Percentiles rank a stretch among this genome's conserved stretches.
phyloP scores from a whole-genome alignment of 83 land plant genomes.

The Picea mariana region DNA sequence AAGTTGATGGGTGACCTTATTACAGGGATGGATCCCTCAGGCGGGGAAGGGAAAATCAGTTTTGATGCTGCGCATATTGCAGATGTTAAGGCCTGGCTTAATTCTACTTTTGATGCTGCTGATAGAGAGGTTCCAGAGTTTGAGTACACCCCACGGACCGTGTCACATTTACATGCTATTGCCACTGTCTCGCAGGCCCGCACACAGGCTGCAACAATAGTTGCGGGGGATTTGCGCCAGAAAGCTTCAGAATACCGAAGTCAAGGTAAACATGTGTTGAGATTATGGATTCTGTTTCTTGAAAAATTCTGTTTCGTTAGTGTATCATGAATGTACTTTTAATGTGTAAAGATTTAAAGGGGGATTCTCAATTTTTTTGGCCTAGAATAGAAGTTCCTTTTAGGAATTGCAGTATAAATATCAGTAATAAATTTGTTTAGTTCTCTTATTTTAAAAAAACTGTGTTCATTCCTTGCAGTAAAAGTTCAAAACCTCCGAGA shows the following conservation, averaged over 20 bases:
- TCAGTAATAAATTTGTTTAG: no score
- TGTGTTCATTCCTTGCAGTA: no score
- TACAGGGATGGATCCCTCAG: no score
- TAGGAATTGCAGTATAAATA: no score
- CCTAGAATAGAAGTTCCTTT: no score
- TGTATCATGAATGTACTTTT: no score
- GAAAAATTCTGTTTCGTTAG: not conserved
- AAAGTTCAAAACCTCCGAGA: no score
- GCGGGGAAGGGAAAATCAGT: constrained; percentile 12
- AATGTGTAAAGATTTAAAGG: not conserved
- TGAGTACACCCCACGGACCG: constrained; percentile 77
- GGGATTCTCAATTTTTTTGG: not conserved
- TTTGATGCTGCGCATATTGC: constrained; percentile 62
- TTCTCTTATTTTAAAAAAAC: no score
- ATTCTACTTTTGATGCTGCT: constrained; percentile 69
- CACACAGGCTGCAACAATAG: constrained; percentile 72
- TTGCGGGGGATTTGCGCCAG: constrained; percentile 86
- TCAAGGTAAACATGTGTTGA: constrained; percentile 50
- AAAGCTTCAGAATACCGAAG: constrained; percentile 85
- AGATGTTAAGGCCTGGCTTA: constrained; percentile 88
- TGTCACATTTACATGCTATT: constrained; percentile 76
- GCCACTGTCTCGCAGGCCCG: constrained; percentile 80
- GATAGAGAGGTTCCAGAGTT: constrained; percentile 90
- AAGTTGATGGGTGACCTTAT: no score
- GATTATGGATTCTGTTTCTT: constrained; percentile 7